These are phyloP conservation scores for Penicillium fuscoglaucum DNA, from an alignment of 2,329 filamentous ascomycete genomes.

Conservation along the genomic window DNA sequence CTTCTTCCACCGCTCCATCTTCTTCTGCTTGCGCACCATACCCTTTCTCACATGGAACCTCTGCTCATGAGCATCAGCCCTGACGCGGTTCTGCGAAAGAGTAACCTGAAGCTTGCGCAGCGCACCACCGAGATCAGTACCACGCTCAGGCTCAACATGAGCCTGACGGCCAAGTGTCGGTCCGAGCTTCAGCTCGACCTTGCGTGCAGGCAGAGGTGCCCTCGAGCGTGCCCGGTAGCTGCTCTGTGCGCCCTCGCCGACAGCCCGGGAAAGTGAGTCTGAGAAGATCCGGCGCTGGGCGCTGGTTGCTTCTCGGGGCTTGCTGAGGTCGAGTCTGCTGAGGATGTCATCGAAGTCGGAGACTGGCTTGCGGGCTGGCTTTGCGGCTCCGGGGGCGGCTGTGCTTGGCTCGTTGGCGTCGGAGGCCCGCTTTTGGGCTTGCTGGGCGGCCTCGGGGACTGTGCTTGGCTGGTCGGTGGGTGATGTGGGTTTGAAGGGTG, in stretches of 20 bases:
- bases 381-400: not conserved
- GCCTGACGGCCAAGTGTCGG: constrained; percentile 40
- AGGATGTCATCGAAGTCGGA: constrained; percentile 37
- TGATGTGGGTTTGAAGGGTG: constrained; percentile 3
- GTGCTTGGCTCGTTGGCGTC: constrained; percentile 28
- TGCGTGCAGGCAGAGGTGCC: constrained; percentile 23
- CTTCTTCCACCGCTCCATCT: constrained; percentile 43
- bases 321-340: constrained; percentile 33
- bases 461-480: constrained; percentile 8
- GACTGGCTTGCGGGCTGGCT: constrained; percentile 1
- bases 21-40: constrained; percentile 43
- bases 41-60: constrained; percentile 46
- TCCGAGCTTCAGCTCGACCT: constrained; percentile 38
- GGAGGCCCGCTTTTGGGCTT: constrained; percentile 8
- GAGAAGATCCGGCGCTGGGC: constrained; percentile 9
- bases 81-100: constrained; percentile 37
- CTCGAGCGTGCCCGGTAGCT: constrained; percentile 6
- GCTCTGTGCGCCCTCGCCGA: constrained; percentile 18
- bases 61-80: constrained; percentile 34
- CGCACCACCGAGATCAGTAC: constrained; percentile 32
- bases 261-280: constrained; percentile 25
- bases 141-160: constrained; percentile 36
- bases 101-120: constrained; percentile 30
- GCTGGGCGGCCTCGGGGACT: constrained; percentile 3
- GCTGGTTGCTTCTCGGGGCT: constrained; percentile 5